Evolutionary conservation across 352 stramenopile genomes (phyloP), one percentile per base, ranked within the genome.

Genomic region (Globisporangium recalcitrans): DNA sequence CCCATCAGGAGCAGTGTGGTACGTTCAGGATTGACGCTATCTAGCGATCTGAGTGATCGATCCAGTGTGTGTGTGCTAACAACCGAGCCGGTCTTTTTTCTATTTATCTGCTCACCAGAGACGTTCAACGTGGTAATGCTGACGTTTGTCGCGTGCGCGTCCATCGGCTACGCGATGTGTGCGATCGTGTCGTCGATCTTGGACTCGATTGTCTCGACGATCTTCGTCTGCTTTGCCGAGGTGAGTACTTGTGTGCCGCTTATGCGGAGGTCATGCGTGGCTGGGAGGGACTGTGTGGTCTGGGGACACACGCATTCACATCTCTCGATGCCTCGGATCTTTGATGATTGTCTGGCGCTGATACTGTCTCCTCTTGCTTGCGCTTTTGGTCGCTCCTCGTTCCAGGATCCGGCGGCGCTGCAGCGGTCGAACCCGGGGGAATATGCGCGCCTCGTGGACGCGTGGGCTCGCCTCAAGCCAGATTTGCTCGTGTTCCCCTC

Each of bases 151-250:
- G 71, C 82, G 2, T 93, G 82, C 53, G 67, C 72, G 22, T 80
- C 78, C 24, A 87, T 93, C 57, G 84, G 84, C 26, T 95, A 92
- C 62, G 80, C 84, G 47, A 93, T 95, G 82, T 95, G 83, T 60
- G 76, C 80, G 42, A 87, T 92, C 60, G 76, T 93, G 60, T 93
- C 84, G 52, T 90, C 84, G 8, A 80, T 93, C 29, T 65, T 95
- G 42, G 86, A 95, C 67, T 91, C 78, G 40, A 87, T 91, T 52
- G 86, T 95, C 16, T 71, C 82, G 31, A 95, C 86, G 22, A 88
- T 95, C 62, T 95, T 92, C 60, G 85, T 95, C 27, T 93, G 86
- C 69, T 93, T 95, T 67, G 86, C 86, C 16, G 81, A 91, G 78
- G 85, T 95, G 63, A 53, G 77, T 79, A 47, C 7, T 22, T 51